Evolutionary conservation across 805 yeast genomes (phyloP).

Genomic region (Candida easanensis): DNA sequence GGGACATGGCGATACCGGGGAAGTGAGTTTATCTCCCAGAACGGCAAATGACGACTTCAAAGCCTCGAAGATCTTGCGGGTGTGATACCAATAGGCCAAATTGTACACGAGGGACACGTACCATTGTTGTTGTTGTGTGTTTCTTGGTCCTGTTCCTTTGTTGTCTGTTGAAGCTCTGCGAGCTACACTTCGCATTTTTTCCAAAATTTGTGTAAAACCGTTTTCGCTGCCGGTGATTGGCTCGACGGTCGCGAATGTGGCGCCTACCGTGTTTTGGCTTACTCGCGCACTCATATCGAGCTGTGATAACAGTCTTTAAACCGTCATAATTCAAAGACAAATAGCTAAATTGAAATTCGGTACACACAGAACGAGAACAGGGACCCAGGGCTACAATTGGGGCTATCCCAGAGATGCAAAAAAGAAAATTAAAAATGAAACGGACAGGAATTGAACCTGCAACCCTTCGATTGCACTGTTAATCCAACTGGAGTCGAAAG

Average conservation of each 20-base stretch:
- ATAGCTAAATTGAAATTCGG: no score
- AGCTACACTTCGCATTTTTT: constrained; percentile 5
- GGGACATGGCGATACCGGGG: no score
- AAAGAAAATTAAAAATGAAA: constrained; percentile 47
- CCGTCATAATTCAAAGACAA: no score
- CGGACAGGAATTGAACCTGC: constrained; percentile 89
- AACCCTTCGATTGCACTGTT: constrained; percentile 65
- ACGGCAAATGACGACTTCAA: no score
- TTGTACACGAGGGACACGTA: no score
- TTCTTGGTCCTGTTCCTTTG: neutral
- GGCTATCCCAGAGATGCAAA: neutral
- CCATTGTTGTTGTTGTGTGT: constrained; percentile 9
- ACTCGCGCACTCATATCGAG: no score
- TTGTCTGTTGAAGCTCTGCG: neutral
- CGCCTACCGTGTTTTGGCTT: neutral
- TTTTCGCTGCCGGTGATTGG: constrained; percentile 16
- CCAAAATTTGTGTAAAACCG: constrained; percentile 12
- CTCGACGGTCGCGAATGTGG: neutral
- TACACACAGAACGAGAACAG: no score
- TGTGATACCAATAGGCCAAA: no score
- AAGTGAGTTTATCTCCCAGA: no score
- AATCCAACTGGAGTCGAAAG: constrained; percentile 64
- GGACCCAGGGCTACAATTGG: neutral
- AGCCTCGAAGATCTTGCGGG: no score
- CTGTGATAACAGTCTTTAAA: no score